Evolutionary conservation across 2,329 filamentous ascomycete genomes (phyloP).

Genomic region (Botrytis medusae): DNA sequence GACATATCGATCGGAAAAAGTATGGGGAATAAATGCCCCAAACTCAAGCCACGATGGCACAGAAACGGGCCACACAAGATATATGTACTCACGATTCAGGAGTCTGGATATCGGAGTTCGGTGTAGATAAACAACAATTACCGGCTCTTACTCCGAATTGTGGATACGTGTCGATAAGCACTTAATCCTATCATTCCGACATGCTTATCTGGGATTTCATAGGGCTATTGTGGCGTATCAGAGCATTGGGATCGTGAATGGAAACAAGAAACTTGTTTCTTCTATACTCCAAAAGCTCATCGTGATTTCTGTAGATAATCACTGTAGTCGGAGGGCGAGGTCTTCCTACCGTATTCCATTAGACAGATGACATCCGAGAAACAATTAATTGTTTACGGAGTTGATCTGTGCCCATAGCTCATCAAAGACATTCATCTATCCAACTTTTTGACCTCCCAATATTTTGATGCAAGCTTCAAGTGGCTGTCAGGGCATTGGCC

Average conservation of each 20-base stretch:
- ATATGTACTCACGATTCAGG: not conserved
- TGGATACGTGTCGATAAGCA: slow-evolving; percentile 10
- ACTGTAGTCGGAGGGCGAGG: not conserved
- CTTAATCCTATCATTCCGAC: not conserved
- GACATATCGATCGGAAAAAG: not conserved
- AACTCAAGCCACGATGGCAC: not conserved
- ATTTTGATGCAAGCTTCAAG: not conserved
- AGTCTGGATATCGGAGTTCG: not conserved
- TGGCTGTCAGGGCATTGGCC: not conserved
- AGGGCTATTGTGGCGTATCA: not conserved
- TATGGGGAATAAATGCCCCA: not conserved
- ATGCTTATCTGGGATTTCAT: not conserved
- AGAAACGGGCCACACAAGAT: not conserved
- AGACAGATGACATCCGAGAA: not conserved
- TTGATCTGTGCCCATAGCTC: not conserved
- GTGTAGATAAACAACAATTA: not conserved
- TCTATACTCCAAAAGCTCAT: not conserved
- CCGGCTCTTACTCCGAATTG: not conserved
- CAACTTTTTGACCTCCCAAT: not conserved
- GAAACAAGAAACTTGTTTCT: not conserved
- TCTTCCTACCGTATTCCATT: not conserved
- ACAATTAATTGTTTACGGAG: not conserved
- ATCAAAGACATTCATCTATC: not conserved
- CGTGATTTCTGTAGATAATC: not conserved
- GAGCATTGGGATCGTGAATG: not conserved